Evolutionary conservation across 2,329 filamentous ascomycete genomes (phyloP).

Genomic region (Aspergillus sp.): DNA sequence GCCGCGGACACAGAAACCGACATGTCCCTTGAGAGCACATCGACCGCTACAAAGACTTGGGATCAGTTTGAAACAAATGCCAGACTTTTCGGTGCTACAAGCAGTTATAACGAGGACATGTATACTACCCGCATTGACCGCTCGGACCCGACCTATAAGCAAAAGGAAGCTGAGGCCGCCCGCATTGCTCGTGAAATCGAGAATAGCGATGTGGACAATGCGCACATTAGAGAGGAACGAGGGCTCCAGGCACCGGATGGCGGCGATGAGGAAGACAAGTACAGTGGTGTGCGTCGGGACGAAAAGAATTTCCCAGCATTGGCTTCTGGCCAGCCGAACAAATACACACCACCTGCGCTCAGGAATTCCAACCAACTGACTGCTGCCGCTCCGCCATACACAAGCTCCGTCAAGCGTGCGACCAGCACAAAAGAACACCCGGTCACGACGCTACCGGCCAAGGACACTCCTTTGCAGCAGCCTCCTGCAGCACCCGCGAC

Average conservation of each 20-base stretch:
- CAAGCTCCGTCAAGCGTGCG: slow-evolving; percentile 90
- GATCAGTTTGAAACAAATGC: slow-evolving; percentile 95
- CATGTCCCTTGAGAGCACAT: slow-evolving; percentile 68
- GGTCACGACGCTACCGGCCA: slow-evolving; percentile 28
- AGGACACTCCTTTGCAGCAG: slow-evolving; percentile 24
- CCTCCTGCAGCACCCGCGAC: slow-evolving; percentile 16
- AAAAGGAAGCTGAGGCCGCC: slow-evolving; percentile 75
- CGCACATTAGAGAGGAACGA: slow-evolving; percentile 88
- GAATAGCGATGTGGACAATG: slow-evolving; percentile 67
- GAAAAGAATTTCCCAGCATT: slow-evolving; percentile 63
- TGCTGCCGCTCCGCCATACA: slow-evolving; percentile 73
- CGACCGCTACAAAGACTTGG: slow-evolving; percentile 58
- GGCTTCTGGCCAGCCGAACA: slow-evolving; percentile 59
- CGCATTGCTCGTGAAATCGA: slow-evolving; percentile 89
- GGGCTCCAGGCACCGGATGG: slow-evolving; percentile 65
- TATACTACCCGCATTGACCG: slow-evolving; percentile 93
- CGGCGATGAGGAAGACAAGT: slow-evolving; percentile 91
- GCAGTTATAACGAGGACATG: slow-evolving; percentile 88
- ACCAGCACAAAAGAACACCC: slow-evolving; percentile 60
- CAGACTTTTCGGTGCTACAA: slow-evolving; percentile 80
- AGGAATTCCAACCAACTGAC: slow-evolving; percentile 73
- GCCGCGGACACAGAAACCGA: slow-evolving; percentile 63
- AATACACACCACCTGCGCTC: slow-evolving; percentile 88
- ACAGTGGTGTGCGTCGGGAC: slow-evolving; percentile 86
- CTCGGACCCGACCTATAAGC: slow-evolving; percentile 76